Evolutionary conservation across 768 basidiomycete genomes (phyloP), one percentile per base, ranked within the genome.

Genomic region (Suillus bovinus): DNA sequence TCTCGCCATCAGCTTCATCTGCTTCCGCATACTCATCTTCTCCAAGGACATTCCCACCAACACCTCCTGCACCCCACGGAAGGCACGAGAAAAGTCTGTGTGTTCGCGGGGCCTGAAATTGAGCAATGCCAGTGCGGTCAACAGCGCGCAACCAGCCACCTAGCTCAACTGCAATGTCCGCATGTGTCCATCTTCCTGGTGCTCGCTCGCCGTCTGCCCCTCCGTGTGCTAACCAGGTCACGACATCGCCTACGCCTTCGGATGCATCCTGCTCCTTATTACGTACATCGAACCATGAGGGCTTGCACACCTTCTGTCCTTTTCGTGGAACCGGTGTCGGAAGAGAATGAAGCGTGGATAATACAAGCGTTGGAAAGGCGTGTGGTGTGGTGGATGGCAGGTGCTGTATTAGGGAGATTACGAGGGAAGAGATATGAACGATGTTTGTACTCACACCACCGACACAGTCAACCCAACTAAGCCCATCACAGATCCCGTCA

Each of bases 321-420:
- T 80, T 84, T 38, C 93, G 81, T 3, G 83, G 80, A 11, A 97
- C 94, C 6, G 97, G 97, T 1, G 86, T 85, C 0, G 97, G 97
- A 4, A 99, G 82, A 4, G 88, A 84, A 69, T 95, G 89, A n/a
- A 97, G 79, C 0, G 90, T 88, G 0, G 93, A 91, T n/a, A 95
- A 77, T 2, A 91, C 82, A 20, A 93, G 73, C 7, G 93, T 78
- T 63, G 95, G 90, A 72, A 99, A 96, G n/a, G 87, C 85, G 73
- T 98, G 90, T 0, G 93, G 91, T 1, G 70, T 68, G 66, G 87
- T 89, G 13, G 86, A 77, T 70, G 86, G 81, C 56, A 85, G 84
- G 83, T 83, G 86, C 89, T 90, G 68, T n/a, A 20, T 49, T 41
- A 33, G 29, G 29, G 13, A 44, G 31, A 33, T 33, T 38, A 17